phyloP scores from a whole-genome alignment of 495 filamentous ascomycete species.

The Neurospora intermedia region DNA sequence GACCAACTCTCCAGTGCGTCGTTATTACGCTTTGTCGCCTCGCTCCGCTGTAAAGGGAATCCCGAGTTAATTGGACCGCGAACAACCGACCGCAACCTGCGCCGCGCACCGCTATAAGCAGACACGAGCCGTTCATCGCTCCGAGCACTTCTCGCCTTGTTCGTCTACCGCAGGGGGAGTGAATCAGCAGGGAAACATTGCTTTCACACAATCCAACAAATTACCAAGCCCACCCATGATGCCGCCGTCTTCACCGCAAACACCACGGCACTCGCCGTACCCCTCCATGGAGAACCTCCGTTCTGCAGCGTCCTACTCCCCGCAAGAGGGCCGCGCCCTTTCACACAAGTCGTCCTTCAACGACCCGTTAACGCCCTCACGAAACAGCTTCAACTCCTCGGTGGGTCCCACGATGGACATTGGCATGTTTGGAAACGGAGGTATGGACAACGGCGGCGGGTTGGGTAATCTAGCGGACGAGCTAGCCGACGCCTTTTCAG shows the following conservation, averaged over 20 bases:
- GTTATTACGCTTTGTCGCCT: neutral
- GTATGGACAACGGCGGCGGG: conserved; percentile 40
- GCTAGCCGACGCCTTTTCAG: conserved; percentile 49
- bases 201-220: neutral
- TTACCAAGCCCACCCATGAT: neutral
- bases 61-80: neutral
- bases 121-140: neutral
- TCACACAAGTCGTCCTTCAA: conserved; percentile 48
- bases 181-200: neutral
- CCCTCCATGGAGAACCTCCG: conserved; percentile 50
- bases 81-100: neutral
- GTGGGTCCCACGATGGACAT: conserved; percentile 31
- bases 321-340: conserved; percentile 33
- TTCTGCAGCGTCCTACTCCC: conserved; percentile 33
- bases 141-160: neutral
- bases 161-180: neutral
- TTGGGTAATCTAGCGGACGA: conserved; percentile 81
- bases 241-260: conserved; percentile 45
- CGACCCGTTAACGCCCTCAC: conserved; percentile 49
- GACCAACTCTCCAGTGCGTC: neutral
- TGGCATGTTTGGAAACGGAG: conserved; percentile 37
- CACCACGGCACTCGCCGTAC: conserved; percentile 54
- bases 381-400: conserved; percentile 37
- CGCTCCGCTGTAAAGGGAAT: neutral
- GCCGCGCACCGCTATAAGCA: neutral